Percentiles rank a stretch among this genome's conserved stretches.
phyloP scores from a whole-genome alignment of 2,329 filamentous ascomycete species.

The Cordyceps farinosa region DNA sequence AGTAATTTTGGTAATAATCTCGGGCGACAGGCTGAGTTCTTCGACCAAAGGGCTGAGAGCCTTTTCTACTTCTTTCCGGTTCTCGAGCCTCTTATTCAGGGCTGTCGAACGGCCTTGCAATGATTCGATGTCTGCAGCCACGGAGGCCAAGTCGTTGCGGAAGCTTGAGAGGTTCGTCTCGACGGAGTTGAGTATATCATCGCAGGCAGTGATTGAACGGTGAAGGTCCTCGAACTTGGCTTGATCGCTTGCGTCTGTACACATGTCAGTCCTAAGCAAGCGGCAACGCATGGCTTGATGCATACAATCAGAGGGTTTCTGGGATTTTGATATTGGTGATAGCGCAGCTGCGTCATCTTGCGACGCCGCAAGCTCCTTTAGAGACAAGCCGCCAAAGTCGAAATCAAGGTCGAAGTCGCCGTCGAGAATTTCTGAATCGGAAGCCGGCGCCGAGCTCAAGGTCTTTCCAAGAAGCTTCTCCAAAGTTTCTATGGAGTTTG shows the following conservation, averaged over 20 bases:
- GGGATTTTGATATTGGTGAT: conserved; percentile 29
- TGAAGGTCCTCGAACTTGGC: conserved; percentile 87
- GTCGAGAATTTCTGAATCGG: conserved; percentile 30
- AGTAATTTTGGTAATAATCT: conserved; percentile 76
- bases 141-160: conserved; percentile 84
- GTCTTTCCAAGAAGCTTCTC: conserved; percentile 41
- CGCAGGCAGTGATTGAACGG: conserved; percentile 82
- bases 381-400: conserved; percentile 73
- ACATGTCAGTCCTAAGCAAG: not conserved
- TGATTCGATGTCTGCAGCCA: conserved; percentile 93
- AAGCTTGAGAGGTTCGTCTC: conserved; percentile 91
- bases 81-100: conserved; percentile 80
- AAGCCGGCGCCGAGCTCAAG: conserved; percentile 18
- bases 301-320: conserved; percentile 71
- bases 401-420: conserved; percentile 62
- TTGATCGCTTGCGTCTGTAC: conserved; percentile 71
- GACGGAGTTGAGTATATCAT: conserved; percentile 88
- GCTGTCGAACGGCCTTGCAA: conserved; percentile 81
- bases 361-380: conserved; percentile 64
- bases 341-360: conserved; percentile 25
- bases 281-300: not conserved
- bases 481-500: conserved; percentile 70
- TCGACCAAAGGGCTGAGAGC: conserved; percentile 84
- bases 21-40: conserved; percentile 83
- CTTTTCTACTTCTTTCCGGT: conserved; percentile 85